Base-by-base conservation (phyloP, 164 flowering plant genomes). In the Stephania cephalantha region DNA sequence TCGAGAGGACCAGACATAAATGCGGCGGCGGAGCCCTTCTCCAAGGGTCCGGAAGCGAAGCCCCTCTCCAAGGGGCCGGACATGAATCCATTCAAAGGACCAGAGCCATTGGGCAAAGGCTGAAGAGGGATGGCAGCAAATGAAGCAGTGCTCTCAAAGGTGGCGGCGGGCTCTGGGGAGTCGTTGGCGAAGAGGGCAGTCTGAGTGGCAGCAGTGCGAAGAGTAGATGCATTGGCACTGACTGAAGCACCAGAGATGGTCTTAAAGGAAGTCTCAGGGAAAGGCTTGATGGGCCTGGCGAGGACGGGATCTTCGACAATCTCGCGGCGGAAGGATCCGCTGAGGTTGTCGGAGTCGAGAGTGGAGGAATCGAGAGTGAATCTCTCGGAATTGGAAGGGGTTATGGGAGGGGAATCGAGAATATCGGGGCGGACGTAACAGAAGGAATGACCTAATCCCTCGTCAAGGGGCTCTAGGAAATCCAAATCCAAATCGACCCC, bases 211-310 rank as follows among this genome's bases (percentile, higher is more conserved):
- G 79, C 86, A 48, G 90, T 83, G 63, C 89, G 76, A 73, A 88
- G 82, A 2, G 91, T 87, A 12, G 90, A 83, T 29, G 77, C 85
- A 79, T 90, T 90, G 79, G 93, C 93, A 82, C 91, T 87, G 20
- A 90, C 91, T 0, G 93, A 90, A 46, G 93, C 93, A 7, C 93
- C 93, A 0, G 93, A 90, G 48, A 90, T 90, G 9, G 89, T 74
- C 74, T 78, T 87, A 71, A 89, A 89, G 13, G 88, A 83, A 64
- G 91, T 88, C 63, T 87, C 89, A 7, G 86, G 84, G 35, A 79
- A 77, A 68, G 74, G 75, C 81, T 84, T 86, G 74, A 4, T 2
- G 4, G 42, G 42, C 42, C 42, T 25, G 25, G 25, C 25, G 25
- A 25, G 25, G 25, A 25, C 25, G 25, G 25, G 25, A 25, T 87